Percentiles rank a stretch among this genome's conserved stretches.
Evolutionary conservation across 176 grass and related monocot genomes (phyloP).

Genomic region (Calamus simplicifolius): DNA sequence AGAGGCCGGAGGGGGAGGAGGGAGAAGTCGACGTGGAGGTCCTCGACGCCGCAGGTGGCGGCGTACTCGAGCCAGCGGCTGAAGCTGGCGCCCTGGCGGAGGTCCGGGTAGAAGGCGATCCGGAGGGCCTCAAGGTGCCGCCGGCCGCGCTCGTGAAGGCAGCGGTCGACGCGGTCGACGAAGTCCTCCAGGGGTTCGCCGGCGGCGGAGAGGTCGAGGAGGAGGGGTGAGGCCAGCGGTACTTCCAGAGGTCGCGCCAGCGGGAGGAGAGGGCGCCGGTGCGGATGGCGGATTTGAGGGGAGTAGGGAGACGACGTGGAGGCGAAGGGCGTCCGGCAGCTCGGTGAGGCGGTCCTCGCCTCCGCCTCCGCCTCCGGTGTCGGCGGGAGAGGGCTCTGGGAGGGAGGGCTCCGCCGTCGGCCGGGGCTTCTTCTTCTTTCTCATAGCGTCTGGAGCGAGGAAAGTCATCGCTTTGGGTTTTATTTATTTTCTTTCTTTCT

Average conservation of each 20-base stretch:
- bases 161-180: background rate
- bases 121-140: slow-evolving; percentile 39
- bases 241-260: slow-evolving; percentile 39
- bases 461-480: too few species aligned
- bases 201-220: slow-evolving; percentile 6
- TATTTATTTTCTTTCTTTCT: too few species aligned
- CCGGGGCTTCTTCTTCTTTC: slow-evolving; percentile 9
- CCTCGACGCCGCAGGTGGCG: slow-evolving; percentile 39
- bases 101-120: slow-evolving; percentile 39
- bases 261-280: slow-evolving; percentile 24
- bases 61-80: slow-evolving; percentile 43
- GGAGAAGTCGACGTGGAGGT: slow-evolving; percentile 27
- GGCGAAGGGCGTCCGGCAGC: slow-evolving; percentile 33
- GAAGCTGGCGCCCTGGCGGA: slow-evolving; percentile 34
- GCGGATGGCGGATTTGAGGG: slow-evolving; percentile 43
- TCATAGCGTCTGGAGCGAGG: too few species aligned
- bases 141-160: slow-evolving; percentile 25
- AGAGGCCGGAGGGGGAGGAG: background rate
- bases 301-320: slow-evolving; percentile 34
- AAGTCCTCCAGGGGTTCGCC: background rate
- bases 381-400: background rate
- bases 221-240: slow-evolving; percentile 33
- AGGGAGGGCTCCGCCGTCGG: background rate
- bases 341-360: slow-evolving; percentile 15
- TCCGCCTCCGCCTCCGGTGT: background rate